phyloP scores from a whole-genome alignment of 106 monocot species.

The Agapanthus africanus region DNA sequence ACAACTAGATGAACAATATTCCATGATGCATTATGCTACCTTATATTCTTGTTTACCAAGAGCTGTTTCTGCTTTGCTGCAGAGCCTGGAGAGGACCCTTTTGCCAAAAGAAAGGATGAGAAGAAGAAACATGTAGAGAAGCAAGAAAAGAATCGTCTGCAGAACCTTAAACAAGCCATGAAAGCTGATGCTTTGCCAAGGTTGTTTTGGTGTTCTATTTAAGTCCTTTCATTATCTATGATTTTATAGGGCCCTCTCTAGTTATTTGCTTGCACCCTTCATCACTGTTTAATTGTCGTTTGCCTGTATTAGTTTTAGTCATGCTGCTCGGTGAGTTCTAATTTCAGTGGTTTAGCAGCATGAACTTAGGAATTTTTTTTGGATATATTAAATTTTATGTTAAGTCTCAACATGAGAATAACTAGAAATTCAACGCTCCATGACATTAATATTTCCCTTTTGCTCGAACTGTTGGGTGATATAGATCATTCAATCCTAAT shows the following conservation, averaged over 20 bases:
- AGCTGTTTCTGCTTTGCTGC: slow-evolving; percentile 5
- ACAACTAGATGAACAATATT: neutral
- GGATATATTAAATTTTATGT: neutral
- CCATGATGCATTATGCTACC: neutral
- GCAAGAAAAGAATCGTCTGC: slow-evolving; percentile 72
- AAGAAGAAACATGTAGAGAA: slow-evolving; percentile 78
- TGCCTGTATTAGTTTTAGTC: neutral
- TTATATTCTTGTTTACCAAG: neutral
- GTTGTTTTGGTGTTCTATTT: slow-evolving; percentile 25
- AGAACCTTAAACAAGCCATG: slow-evolving; percentile 69
- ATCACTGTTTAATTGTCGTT: neutral
- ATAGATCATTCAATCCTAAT: too few species aligned
- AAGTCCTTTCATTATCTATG: neutral
- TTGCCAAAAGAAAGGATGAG: slow-evolving; percentile 59
- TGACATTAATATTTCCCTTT: neutral
- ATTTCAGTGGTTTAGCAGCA: neutral
- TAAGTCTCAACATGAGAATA: neutral
- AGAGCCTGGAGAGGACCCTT: slow-evolving; percentile 92
- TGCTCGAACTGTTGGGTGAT: too few species aligned
- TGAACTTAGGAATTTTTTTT: neutral
- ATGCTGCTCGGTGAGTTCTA: neutral
- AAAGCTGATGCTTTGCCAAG: slow-evolving; percentile 84
- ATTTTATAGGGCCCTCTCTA: neutral
- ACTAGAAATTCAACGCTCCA: neutral
- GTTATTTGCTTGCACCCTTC: neutral